Evolutionary conservation across 495 filamentous ascomycete genomes (phyloP).

Genomic region (Lepraria neglecta): DNA sequence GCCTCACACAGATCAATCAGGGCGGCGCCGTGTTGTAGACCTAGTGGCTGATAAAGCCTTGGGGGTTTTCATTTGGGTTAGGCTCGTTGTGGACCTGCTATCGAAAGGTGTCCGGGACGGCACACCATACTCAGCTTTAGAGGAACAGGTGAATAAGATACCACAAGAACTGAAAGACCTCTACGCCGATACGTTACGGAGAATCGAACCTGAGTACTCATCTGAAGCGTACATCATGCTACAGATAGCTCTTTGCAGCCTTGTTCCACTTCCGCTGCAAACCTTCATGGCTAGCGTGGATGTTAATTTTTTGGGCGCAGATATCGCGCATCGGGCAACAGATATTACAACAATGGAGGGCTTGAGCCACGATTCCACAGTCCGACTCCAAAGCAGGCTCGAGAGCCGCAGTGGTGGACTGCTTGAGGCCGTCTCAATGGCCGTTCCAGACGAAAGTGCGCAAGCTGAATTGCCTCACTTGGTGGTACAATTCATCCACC

Average conservation of each 20-base stretch:
- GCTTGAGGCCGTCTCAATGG: slow-evolving; percentile 13
- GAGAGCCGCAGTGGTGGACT: slow-evolving; percentile 25
- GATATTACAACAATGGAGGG: too few relatives aligned
- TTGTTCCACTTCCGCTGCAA: slow-evolving; percentile 12
- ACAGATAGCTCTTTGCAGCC: slow-evolving; percentile 15
- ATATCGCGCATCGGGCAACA: too few relatives aligned
- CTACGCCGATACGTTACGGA: slow-evolving; percentile 20
- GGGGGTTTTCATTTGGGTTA: slow-evolving; percentile 32
- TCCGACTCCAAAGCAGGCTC: slow-evolving; percentile 17
- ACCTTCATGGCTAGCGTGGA: slow-evolving; percentile 3
- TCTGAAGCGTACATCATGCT: slow-evolving; percentile 27
- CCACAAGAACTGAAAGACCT: slow-evolving; percentile 26
- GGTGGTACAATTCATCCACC: slow-evolving; percentile 28
- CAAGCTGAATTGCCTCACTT: background rate
- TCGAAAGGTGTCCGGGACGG: slow-evolving; percentile 25
- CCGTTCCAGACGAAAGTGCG: background rate
- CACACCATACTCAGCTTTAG: slow-evolving; percentile 10
- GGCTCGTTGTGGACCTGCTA: slow-evolving; percentile 28
- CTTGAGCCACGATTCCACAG: background rate
- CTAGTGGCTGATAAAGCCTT: slow-evolving; percentile 24
- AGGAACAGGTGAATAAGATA: slow-evolving; percentile 9
- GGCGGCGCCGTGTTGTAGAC: background rate
- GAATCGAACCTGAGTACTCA: slow-evolving; percentile 17
- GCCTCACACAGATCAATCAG: background rate
- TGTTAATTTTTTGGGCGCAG: background rate